Base-by-base conservation (phyloP, 225 moss, liverwort and hornwort species). In the Marchantia polymorpha region DNA sequence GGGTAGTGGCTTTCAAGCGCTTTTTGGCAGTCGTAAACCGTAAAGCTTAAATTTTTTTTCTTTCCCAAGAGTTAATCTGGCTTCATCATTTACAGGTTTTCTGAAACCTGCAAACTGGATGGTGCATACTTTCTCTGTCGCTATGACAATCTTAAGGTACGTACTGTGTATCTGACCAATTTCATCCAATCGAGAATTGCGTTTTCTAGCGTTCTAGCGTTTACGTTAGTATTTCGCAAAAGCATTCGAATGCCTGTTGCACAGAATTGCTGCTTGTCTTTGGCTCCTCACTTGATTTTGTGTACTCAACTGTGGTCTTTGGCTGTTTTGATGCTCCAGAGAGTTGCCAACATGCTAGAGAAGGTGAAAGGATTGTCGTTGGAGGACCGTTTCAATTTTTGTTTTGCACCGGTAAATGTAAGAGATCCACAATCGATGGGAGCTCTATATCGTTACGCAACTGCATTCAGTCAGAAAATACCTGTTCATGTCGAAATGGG, bases 71-170 rank as follows among this genome's bases (percentile, higher is more conserved):
- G 39, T 39, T 39, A 39, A 39, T 39, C 39, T 39, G 39, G 39
- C 39, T 56, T 56, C 56, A 56, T 56, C 19, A 56, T 56, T 56
- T 56, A 56, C 85, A 96, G 94, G 77, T 99, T 99, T 87, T 89
- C 92, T 11, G 93, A 99, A 79, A 99, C 93, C 25, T 99, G 99
- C 85, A 89, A 88, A 78, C 90, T 99, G 81, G 99, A 99, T 73
- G 99, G 99, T 78, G 82, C 99, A 10, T 99, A 90, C 78, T 99
- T 95, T 78, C 95, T 99, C 20, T 95, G 99, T 80, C 95, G 99
- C 27, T 95, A 99, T 79, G 99, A 99, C 81, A 95, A 99, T 79
- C 83, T 99, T 58, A 99, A 99, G 88, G 96, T 96, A 77, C 78
- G 82, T 74, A 10, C 31, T 53, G 10, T 7, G 0, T 47, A 48